Evolutionary conservation across 805 yeast species (phyloP), one percentile per base, ranked within the genome.

Genomic region (Dipodascus geniculatus): DNA sequence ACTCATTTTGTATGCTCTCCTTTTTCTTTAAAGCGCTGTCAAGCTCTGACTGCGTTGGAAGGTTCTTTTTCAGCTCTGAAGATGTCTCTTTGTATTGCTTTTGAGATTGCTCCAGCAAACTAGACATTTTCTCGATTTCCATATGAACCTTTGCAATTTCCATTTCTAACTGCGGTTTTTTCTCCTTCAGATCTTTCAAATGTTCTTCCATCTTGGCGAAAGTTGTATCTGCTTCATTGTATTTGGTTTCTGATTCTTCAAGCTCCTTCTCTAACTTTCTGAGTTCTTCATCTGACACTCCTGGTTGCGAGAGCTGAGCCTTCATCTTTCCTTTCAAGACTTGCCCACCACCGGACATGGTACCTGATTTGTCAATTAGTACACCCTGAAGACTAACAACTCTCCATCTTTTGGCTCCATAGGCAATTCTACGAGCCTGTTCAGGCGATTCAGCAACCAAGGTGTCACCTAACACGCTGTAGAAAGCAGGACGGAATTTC

Each of bases 271-370:
- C 80, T 65, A 86, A 68, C 48, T 73, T 67, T 1, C 71, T 67
- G 1, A 87, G 75, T 50, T 82, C 87, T 17, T 75, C 80, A 22
- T 79, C 80, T 2, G 83, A 73, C 14, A 76, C 65, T n/a, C 71
- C 74, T 1, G 71, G 60, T 2, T 71, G 48, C 20, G 42, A 38
- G 2, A 51, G 69, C 35, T 72, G 64, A 44, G 76, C 69, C 55
- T 55, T 75, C 80, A 93, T 88, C 1, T 85, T 83, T 3, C 98
- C 99, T 51, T 77, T 77, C 17, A 78, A 75, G 6, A 75, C 77
- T 42, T 77, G 62, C 52, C 98, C 99, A 69, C 99, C 99, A 61
- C 99, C 99, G 49, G 95, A 81, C 83, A 95, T 82, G 1, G 97
- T 87, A 68, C 99, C 99, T 1, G 96, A 85, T 16, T 83, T 81